Percentiles rank a stretch among this genome's conserved stretches.
Conservation (phyloP, 495 filamentous ascomycete genomes). For the Hamigera avellanea region DNA sequence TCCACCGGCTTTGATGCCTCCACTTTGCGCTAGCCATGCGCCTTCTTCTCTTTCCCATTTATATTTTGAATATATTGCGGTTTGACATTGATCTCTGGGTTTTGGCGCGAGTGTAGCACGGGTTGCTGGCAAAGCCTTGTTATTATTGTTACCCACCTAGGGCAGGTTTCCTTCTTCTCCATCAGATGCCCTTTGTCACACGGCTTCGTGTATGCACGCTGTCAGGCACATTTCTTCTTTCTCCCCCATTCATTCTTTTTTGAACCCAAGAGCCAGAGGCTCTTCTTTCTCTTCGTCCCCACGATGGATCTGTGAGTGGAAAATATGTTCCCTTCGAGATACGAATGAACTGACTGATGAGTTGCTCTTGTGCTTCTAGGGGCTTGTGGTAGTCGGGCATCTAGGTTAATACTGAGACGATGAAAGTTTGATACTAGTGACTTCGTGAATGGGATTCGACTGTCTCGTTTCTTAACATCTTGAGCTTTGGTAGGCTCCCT, state of each 20-base stretch:
- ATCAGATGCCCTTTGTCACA: neutral
- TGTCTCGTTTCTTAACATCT: slow-evolving; percentile 10
- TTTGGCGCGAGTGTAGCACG: slow-evolving; percentile 6
- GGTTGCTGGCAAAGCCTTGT: slow-evolving; percentile 12
- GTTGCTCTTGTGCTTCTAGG: slow-evolving; percentile 1
- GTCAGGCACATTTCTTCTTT: slow-evolving; percentile 5
- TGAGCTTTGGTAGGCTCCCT: slow-evolving; percentile 6
- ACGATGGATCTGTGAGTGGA: slow-evolving; percentile 3
- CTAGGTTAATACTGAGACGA: slow-evolving; percentile 1
- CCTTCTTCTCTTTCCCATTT: too few species aligned
- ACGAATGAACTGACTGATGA: neutral
- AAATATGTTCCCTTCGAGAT: too few species aligned
- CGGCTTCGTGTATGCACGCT: neutral
- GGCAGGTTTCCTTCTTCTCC: slow-evolving; percentile 2
- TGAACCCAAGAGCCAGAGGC: slow-evolving; percentile 12
- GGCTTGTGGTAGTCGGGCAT: slow-evolving; percentile 2
- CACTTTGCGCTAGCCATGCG: slow-evolving; percentile 2
- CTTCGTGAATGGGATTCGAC: slow-evolving; percentile 5
- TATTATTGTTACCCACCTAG: slow-evolving; percentile 9
- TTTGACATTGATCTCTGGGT: slow-evolving; percentile 11
- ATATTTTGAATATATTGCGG: neutral
- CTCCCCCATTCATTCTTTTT: slow-evolving; percentile 1
- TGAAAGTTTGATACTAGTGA: slow-evolving; percentile 8
- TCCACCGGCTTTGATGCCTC: slow-evolving; percentile 7
- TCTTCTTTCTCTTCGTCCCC: slow-evolving; percentile 7